These are phyloP conservation scores for Cunninghamia lanceolata DNA, from an alignment of 75 land plant genomes.

Conservation along the genomic window DNA sequence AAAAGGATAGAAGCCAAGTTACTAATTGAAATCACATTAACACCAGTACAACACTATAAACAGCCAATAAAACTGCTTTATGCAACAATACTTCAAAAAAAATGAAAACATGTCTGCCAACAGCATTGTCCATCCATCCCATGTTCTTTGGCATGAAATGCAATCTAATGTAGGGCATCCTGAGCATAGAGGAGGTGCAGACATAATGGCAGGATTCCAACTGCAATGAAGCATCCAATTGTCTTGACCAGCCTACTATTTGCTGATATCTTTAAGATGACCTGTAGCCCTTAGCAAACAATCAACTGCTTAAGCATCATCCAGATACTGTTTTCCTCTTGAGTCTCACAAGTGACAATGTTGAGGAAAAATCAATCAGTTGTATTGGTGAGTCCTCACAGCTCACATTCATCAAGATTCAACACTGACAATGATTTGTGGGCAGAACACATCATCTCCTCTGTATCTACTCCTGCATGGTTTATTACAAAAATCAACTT, in stretches of 20 bases:
- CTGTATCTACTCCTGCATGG: no score
- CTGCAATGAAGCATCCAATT: neutral
- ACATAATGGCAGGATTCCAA: neutral
- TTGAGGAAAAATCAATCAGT: neutral
- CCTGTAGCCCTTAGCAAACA: neutral
- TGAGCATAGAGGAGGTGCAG: neutral
- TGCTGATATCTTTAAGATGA: neutral
- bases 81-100: neutral
- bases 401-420: neutral
- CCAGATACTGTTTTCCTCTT: neutral
- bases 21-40: neutral
- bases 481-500: no score
- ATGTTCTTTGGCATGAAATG: neutral
- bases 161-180: neutral
- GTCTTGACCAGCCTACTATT: neutral
- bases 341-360: neutral
- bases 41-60: neutral
- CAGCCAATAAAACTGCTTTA: neutral
- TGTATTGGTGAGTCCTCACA: neutral
- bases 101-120: neutral
- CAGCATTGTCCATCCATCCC: neutral
- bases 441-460: neutral
- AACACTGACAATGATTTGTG: neutral
- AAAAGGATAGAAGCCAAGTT: neutral
- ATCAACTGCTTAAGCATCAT: neutral